Conservation (phyloP, 2,329 filamentous ascomycete species). For the Cordyceps militaris region DNA sequence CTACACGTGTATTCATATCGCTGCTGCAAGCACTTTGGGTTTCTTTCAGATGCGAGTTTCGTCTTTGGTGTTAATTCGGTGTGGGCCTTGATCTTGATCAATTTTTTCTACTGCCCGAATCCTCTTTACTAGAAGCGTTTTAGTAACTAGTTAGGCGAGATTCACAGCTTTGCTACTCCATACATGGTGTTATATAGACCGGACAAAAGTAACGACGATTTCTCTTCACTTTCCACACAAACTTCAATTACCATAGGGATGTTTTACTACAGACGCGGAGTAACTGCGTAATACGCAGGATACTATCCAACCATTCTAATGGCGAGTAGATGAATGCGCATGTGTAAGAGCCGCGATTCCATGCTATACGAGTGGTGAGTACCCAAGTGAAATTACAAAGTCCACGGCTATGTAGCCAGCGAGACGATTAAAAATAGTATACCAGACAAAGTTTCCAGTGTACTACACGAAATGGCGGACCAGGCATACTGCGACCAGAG, state of each 20-base stretch:
- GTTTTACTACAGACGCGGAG: too few species aligned
- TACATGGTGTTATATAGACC: not conserved
- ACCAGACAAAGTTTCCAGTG: not conserved
- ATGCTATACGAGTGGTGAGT: too few species aligned
- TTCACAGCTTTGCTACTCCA: not conserved
- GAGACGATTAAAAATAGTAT: not conserved
- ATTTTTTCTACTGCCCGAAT: not conserved
- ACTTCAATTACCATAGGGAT: too few species aligned
- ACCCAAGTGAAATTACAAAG: too few species aligned
- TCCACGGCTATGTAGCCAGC: not conserved
- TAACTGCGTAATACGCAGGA: too few species aligned
- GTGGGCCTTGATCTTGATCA: not conserved
- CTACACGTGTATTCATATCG: not conserved
- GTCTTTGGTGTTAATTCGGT: not conserved
- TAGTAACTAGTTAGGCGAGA: not conserved
- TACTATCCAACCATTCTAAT: too few species aligned
- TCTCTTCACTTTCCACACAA: not conserved
- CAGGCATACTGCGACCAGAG: not conserved
- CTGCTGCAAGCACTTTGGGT: not conserved
- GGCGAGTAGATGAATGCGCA: too few species aligned
- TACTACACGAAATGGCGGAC: not conserved
- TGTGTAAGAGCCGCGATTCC: too few species aligned
- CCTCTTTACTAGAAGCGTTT: not conserved
- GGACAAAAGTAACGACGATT: not conserved
- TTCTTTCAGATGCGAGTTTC: not conserved